These are phyloP conservation scores for Symbiotaphrina buchneri DNA, from an alignment of 495 filamentous ascomycete species.

Conservation along the genomic window DNA sequence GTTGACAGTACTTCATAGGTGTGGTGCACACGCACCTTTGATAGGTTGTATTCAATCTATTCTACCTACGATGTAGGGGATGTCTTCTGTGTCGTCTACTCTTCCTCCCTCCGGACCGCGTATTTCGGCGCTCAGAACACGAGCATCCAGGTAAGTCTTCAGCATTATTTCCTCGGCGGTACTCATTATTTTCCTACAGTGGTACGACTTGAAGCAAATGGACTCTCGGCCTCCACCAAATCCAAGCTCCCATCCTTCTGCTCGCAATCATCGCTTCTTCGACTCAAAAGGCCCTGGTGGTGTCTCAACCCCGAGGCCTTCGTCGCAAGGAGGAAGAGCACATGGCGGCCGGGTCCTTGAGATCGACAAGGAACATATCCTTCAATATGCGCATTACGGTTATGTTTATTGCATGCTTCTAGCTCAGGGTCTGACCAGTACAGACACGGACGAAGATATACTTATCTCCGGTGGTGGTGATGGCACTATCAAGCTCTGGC, in stretches of 20 bases:
- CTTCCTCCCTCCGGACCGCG: constrained; percentile 47
- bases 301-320: constrained; percentile 37
- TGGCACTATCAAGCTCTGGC: constrained; percentile 82
- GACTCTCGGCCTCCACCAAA: constrained; percentile 32
- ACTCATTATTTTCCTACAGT: constrained; percentile 16
- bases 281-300: constrained; percentile 77
- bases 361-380: constrained; percentile 61
- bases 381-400: constrained; percentile 79
- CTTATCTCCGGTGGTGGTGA: constrained; percentile 85
- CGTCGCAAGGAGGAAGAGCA: constrained; percentile 13
- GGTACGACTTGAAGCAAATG: constrained; percentile 35
- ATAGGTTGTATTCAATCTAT: constrained; percentile 70
- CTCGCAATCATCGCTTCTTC: constrained; percentile 81
- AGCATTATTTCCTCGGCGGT: background rate
- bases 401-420: constrained; percentile 92
- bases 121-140: constrained; percentile 93
- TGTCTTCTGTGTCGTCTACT: constrained; percentile 82
- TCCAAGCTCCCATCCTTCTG: constrained; percentile 48
- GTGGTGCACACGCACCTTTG: constrained; percentile 38
- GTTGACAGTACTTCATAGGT: constrained; percentile 29
- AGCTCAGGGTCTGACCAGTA: constrained; percentile 37
- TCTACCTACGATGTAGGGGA: constrained; percentile 90
- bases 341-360: constrained; percentile 45
- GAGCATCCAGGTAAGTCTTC: constrained; percentile 43
- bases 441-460: constrained; percentile 40